Percentiles rank a stretch among this genome's conserved stretches.
Evolutionary conservation across 805 yeast species (phyloP).

Genomic region (Cyberlindnera americana): DNA sequence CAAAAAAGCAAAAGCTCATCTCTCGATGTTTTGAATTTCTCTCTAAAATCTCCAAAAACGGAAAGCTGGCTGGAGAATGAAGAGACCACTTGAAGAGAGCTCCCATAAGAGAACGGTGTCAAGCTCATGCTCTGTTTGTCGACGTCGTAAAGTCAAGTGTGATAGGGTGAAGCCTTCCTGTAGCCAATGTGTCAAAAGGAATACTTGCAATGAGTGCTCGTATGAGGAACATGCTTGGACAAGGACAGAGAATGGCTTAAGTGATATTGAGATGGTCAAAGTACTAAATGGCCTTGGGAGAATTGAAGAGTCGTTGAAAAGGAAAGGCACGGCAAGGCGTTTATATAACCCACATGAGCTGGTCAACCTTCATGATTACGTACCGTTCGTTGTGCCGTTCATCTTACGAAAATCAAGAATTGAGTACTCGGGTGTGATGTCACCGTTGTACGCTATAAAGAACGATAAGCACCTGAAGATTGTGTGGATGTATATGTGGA

Average conservation of each 20-base stretch:
- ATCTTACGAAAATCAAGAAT: constrained; percentile 37
- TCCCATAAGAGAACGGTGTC: constrained; percentile 33
- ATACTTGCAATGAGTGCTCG: constrained; percentile 50
- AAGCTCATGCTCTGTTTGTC: constrained; percentile 43
- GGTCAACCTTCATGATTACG: constrained; percentile 40
- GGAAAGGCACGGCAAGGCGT: background rate
- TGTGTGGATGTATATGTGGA: constrained; percentile 30
- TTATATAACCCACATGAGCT: constrained; percentile 29
- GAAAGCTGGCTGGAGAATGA: background rate
- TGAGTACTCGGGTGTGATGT: constrained; percentile 47
- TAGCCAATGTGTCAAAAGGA: constrained; percentile 49
- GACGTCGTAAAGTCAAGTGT: constrained; percentile 44
- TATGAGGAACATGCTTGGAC: constrained; percentile 34
- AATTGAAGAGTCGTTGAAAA: background rate
- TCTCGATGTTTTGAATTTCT: too few species aligned
- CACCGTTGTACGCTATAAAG: constrained; percentile 44
- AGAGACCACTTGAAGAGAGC: background rate
- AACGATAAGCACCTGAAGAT: constrained; percentile 40
- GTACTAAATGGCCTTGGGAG: background rate
- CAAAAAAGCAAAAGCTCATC: background rate
- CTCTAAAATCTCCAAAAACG: background rate
- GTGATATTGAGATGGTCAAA: background rate
- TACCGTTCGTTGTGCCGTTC: constrained; percentile 32
- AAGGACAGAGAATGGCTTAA: too few species aligned
- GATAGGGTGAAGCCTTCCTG: constrained; percentile 50